phyloP scores from a whole-genome alignment of 805 yeast genomes.

The Candida schatavii region DNA sequence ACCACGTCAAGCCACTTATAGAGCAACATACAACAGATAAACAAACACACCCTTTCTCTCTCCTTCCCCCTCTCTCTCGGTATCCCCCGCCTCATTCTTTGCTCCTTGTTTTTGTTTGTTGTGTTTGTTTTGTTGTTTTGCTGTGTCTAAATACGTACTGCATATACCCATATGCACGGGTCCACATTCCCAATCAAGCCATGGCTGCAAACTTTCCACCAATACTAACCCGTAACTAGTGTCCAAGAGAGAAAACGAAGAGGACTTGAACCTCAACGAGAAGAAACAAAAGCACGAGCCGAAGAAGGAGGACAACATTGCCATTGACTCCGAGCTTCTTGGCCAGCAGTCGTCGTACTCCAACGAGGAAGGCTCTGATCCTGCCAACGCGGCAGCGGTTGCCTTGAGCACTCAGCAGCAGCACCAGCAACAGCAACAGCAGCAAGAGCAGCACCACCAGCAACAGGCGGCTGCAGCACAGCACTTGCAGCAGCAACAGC shows the following conservation, averaged over 20 bases:
- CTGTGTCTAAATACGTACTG: neutral
- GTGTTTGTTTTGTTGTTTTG: neutral
- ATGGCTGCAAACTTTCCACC: neutral
- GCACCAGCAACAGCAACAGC: conserved; percentile 19
- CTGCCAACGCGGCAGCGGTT: conserved; percentile 15
- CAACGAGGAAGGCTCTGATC: conserved; percentile 11
- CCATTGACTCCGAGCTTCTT: conserved; percentile 43
- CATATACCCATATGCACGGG: neutral
- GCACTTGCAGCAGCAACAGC: conserved; percentile 4
- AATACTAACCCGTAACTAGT: conserved; percentile 10
- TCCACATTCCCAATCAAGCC: neutral
- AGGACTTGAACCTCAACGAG: conserved; percentile 5
- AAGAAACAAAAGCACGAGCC: conserved; percentile 15
- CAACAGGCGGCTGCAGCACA: conserved; percentile 11
- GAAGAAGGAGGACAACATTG: conserved; percentile 18
- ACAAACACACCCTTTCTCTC: neutral
- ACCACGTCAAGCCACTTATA: too few relatives aligned
- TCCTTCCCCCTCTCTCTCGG: neutral
- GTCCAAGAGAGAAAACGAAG: conserved; percentile 22
- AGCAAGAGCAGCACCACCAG: conserved; percentile 14
- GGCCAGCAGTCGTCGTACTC: conserved; percentile 38
- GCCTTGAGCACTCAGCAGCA: conserved; percentile 17
- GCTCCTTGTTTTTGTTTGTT: neutral
- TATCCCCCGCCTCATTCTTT: neutral
- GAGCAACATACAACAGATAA: neutral